Percentiles rank a stretch among this genome's conserved stretches.
These are phyloP conservation scores for Pachysolen tannophilus DNA, from an alignment of 805 yeast species.

Conservation along the genomic window DNA sequence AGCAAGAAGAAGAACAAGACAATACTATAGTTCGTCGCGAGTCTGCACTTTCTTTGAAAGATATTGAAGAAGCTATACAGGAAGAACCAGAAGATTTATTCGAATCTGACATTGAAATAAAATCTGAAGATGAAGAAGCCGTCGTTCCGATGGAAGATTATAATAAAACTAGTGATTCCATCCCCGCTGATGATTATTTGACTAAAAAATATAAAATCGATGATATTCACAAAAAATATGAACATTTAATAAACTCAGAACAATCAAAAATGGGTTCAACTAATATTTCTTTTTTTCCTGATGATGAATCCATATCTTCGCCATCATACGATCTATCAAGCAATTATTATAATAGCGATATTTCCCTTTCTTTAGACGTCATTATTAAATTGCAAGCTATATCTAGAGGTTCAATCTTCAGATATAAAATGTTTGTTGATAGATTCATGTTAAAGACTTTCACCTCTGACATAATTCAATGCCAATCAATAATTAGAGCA, in stretches of 20 bases:
- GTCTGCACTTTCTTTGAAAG: neutral
- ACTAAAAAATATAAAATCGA: no score
- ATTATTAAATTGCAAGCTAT: constrained; percentile 58
- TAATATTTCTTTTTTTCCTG: no score
- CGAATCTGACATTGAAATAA: constrained; percentile 7
- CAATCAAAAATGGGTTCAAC: constrained; percentile 5
- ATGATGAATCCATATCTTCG: neutral
- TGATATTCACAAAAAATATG: constrained; percentile 21
- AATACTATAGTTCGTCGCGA: neutral
- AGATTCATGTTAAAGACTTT: constrained; percentile 53
- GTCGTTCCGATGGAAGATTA: no score
- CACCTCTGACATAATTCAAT: constrained; percentile 36
- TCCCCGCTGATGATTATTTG: no score
- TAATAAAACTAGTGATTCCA: no score
- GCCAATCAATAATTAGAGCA: constrained; percentile 50
- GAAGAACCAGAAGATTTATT: constrained; percentile 1
- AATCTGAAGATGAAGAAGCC: constrained; percentile 2
- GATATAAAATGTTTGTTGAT: constrained; percentile 58
- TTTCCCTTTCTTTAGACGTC: constrained; percentile 6
- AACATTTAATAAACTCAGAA: constrained; percentile 13
- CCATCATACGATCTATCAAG: neutral
- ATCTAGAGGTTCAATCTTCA: constrained; percentile 58
- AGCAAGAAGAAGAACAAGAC: constrained; percentile 4
- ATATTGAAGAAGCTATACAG: neutral
- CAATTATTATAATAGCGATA: constrained; percentile 2